These are phyloP conservation scores for Trypanosoma cruzi DNA, from an alignment of 208 protist species.

Conservation along the genomic window DNA sequence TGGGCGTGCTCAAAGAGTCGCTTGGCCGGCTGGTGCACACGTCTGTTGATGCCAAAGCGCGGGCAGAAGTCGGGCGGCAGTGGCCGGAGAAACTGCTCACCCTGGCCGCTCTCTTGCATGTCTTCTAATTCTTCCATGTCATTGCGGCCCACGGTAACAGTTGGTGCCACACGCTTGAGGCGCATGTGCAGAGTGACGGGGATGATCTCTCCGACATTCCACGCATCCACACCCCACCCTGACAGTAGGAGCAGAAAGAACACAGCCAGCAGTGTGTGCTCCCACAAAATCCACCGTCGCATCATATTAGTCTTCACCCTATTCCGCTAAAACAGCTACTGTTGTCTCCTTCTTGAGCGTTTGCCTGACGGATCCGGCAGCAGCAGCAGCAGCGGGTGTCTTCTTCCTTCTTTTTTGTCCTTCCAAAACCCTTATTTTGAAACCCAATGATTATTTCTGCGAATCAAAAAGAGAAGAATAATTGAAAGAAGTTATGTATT, in stretches of 20 bases:
- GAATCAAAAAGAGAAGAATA: too few relatives aligned
- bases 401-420: not conserved
- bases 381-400: too few relatives aligned
- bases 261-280: not conserved
- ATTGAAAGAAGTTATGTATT: too few relatives aligned
- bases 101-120: conserved; percentile 15
- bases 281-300: not conserved
- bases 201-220: conserved; percentile 47
- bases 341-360: not conserved
- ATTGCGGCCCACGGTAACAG: not conserved
- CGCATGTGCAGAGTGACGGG: conserved; percentile 72
- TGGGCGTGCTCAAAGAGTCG: conserved; percentile 24
- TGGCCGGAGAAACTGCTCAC: conserved; percentile 34
- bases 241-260: conserved; percentile 6
- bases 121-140: conserved; percentile 27
- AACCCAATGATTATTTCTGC: too few relatives aligned
- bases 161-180: conserved; percentile 28
- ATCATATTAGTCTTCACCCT: not conserved
- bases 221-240: conserved; percentile 13
- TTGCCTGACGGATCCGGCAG: too few relatives aligned
- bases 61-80: conserved; percentile 49
- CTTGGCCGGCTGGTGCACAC: conserved; percentile 30
- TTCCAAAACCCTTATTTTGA: not conserved
- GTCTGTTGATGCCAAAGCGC: conserved; percentile 61
- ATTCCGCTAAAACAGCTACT: not conserved